phyloP scores from a whole-genome alignment of 1,284 basidiomycete species.

The Ceraceosorus bombacis region DNA sequence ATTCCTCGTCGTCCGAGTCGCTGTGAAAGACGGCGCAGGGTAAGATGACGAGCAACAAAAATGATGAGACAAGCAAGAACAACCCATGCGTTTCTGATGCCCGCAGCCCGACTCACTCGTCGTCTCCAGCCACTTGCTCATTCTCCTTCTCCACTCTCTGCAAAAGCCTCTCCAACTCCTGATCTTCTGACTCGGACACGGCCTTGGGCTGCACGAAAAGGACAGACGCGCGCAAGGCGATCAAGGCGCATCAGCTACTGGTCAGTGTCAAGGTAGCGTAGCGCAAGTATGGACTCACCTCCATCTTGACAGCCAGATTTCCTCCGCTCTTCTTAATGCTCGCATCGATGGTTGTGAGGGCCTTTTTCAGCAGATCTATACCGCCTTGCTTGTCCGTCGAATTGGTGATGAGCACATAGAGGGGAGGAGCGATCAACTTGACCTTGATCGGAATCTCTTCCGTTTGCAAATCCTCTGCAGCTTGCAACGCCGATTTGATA shows the following conservation, averaged over 20 bases:
- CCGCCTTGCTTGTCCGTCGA: constrained; percentile 94
- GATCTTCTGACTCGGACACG: constrained; percentile 46
- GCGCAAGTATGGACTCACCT: constrained; percentile 55
- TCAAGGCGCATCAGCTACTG: neutral
- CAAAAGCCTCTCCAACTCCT: constrained; percentile 49
- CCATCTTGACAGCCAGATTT: constrained; percentile 88
- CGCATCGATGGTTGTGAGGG: constrained; percentile 79
- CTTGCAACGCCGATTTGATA: constrained; percentile 81
- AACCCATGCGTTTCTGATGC: neutral
- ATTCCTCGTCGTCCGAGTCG: neutral
- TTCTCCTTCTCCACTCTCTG: constrained; percentile 48
- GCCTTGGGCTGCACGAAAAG: constrained; percentile 35
- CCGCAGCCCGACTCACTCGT: constrained; percentile 6
- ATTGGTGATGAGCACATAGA: constrained; percentile 92
- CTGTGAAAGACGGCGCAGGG: neutral
- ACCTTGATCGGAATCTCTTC: constrained; percentile 94
- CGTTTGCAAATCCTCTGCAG: constrained; percentile 77
- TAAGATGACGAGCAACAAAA: too few relatives aligned
- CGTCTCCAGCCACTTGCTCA: constrained; percentile 47
- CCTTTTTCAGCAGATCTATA: constrained; percentile 83
- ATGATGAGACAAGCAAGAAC: neutral
- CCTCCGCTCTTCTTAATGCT: constrained; percentile 72
- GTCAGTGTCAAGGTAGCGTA: neutral
- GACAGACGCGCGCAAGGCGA: neutral
- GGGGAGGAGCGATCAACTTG: constrained; percentile 87